Evolutionary conservation across 108 stramenopile species (phyloP).

Genomic region (Skeletonema tropicum): DNA sequence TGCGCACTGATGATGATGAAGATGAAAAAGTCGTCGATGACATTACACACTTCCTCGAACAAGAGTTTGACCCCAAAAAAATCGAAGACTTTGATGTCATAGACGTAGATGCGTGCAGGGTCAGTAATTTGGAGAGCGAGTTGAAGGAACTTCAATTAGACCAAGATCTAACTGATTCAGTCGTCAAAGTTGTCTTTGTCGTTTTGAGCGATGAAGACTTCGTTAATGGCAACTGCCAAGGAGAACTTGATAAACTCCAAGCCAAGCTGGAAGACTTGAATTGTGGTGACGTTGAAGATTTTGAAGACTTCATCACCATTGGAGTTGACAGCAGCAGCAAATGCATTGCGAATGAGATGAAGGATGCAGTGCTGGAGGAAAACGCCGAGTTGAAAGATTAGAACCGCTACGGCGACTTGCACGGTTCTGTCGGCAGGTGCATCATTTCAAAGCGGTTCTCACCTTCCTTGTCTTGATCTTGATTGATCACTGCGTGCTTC

Average conservation of each 20-base stretch:
- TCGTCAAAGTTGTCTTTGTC: background rate
- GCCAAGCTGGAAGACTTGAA: background rate
- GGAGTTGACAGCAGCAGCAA: background rate
- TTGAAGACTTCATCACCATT: background rate
- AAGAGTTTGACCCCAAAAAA: background rate
- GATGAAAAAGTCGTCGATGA: background rate
- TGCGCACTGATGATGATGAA: background rate
- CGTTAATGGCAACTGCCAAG: background rate
- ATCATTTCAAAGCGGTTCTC: background rate
- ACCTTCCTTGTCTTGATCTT: background rate
- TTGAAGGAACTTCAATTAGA: background rate
- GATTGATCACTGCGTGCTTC: background rate
- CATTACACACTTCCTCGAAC: background rate
- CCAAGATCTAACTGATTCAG: background rate
- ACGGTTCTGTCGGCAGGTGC: background rate
- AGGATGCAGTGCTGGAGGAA: constrained; percentile 2
- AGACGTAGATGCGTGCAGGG: background rate
- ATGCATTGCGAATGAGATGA: background rate
- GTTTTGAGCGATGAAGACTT: background rate
- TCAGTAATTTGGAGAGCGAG: background rate
- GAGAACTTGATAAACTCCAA: background rate
- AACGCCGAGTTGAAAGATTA: background rate
- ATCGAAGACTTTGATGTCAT: background rate
- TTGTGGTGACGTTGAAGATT: background rate
- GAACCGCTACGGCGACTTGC: background rate